These are phyloP conservation scores for Gremmenia infestans DNA, from an alignment of 2,329 filamentous ascomycete species.

Conservation along the genomic window DNA sequence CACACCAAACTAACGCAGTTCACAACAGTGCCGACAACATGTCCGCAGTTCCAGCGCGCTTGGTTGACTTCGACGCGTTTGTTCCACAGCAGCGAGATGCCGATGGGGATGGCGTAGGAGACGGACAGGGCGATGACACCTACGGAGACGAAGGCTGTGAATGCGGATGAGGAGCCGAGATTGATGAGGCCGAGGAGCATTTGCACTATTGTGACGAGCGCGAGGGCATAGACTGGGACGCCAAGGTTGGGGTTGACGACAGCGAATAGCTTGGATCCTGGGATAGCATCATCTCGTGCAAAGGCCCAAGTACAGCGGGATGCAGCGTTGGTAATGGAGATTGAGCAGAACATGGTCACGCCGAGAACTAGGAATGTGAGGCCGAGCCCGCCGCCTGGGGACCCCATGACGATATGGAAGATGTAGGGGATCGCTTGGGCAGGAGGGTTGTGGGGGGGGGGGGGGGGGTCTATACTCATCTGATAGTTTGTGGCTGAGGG, in stretches of 20 bases:
- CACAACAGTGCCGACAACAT: constrained; percentile 37
- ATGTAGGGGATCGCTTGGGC: constrained; percentile 48
- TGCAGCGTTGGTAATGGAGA: constrained; percentile 47
- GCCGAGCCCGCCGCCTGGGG: constrained; percentile 41
- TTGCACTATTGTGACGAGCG: constrained; percentile 55
- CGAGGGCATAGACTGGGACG: constrained; percentile 61
- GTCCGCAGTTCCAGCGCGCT: constrained; percentile 59
- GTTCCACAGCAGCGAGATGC: constrained; percentile 63
- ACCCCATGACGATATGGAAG: constrained; percentile 44
- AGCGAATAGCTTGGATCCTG: constrained; percentile 54
- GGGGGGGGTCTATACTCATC: no score
- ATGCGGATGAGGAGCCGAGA: constrained; percentile 61
- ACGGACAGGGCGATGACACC: constrained; percentile 68
- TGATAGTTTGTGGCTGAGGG: no score
- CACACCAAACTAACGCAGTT: constrained; percentile 55
- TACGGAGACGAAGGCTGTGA: constrained; percentile 66
- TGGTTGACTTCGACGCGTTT: constrained; percentile 47
- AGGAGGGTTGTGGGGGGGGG: no score
- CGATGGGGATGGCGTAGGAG: constrained; percentile 69
- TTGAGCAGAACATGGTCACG: constrained; percentile 48
- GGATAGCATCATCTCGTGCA: constrained; percentile 62
- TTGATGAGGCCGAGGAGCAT: constrained; percentile 67
- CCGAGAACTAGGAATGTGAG: constrained; percentile 46
- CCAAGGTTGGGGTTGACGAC: constrained; percentile 55
- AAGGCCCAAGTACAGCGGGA: constrained; percentile 65